phyloP scores from a whole-genome alignment of 768 basidiomycete genomes.

The Boletus fagicola region DNA sequence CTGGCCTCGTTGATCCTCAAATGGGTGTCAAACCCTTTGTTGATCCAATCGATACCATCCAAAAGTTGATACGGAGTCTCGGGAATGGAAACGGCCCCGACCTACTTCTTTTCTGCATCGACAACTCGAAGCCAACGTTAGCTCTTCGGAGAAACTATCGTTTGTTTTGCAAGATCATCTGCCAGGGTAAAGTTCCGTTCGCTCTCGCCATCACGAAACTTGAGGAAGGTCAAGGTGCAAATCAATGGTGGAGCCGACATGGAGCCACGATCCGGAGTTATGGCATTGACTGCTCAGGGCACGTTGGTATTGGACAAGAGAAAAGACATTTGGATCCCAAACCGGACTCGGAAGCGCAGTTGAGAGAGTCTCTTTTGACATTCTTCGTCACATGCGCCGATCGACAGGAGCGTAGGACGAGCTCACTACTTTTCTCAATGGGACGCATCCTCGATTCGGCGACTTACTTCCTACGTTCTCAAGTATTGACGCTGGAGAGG shows the following conservation, averaged over 20 bases:
- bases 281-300: constrained; percentile 23
- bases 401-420: constrained; percentile 7
- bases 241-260: constrained; percentile 38
- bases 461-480: constrained; percentile 11
- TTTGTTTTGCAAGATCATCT: constrained; percentile 29
- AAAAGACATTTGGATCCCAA: constrained; percentile 18
- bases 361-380: constrained; percentile 24
- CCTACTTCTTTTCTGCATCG: constrained; percentile 33
- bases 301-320: constrained; percentile 35
- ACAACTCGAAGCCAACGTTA: constrained; percentile 24
- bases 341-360: constrained; percentile 25
- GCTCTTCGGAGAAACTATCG: constrained; percentile 28
- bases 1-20: constrained; percentile 31
- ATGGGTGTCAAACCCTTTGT: constrained; percentile 19
- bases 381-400: constrained; percentile 16
- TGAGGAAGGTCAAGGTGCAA: constrained; percentile 22
- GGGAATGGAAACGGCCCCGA: constrained; percentile 26
- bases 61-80: constrained; percentile 33
- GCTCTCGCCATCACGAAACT: constrained; percentile 34
- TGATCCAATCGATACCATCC: constrained; percentile 25
- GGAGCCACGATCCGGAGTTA: constrained; percentile 8
- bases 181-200: constrained; percentile 25
- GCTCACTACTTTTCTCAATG: constrained; percentile 11
- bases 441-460: constrained; percentile 4
- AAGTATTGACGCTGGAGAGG: constrained; percentile 8